Base-by-base conservation (phyloP, 2,329 filamentous ascomycete genomes). In the Fusarium chaquense region DNA sequence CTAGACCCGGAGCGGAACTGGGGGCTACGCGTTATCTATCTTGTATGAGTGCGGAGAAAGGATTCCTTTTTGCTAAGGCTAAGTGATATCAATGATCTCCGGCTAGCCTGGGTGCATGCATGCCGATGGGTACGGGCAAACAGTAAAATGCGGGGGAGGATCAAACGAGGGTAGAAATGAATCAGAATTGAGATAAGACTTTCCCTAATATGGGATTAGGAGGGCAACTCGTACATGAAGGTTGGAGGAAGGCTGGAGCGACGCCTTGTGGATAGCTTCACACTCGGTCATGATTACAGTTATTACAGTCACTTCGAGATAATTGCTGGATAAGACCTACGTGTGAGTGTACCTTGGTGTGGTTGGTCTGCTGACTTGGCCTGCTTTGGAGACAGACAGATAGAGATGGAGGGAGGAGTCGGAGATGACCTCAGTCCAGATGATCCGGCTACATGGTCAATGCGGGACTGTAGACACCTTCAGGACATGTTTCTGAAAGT, bases 181-280 rank as follows among this genome's bases (percentile, higher is more conserved):
- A 20, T 8, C 36, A 49, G 47, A 45, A 59, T 44, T 55, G 43
- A 59, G 67, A 70, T 70, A 70, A 67, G 67, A 20, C 67, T 60
- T 70, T 63, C 20, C 67, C 62, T 45, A 33, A 67, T 70, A 20
- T 52, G 62, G 67, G 28, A 67, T 67, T 35, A 41, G 53, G 54
- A 33, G 45, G 43, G 67, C 67, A 70, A 70, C 58, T 63, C 67
- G 62, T 70, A 70, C 67, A 70, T 70, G 66, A 63, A 51, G 66
- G 51, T 62, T 65, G 46, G 24, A 46, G 40, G 46, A 49, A 66
- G 62, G 55, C 49, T 66, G 62, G 62, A 36, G 40, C 38, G 26
- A 47, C 49, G 50, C 49, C 56, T 36, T 43, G 54, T 62, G 62
- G 62, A 67, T 67, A 62, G 36, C 56, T 35, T 65, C 62, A 65